Percentiles rank a stretch among this genome's conserved stretches.
Conservation (phyloP, 2,329 filamentous ascomycete genomes). For the Orbilia blumenaviensis region DNA sequence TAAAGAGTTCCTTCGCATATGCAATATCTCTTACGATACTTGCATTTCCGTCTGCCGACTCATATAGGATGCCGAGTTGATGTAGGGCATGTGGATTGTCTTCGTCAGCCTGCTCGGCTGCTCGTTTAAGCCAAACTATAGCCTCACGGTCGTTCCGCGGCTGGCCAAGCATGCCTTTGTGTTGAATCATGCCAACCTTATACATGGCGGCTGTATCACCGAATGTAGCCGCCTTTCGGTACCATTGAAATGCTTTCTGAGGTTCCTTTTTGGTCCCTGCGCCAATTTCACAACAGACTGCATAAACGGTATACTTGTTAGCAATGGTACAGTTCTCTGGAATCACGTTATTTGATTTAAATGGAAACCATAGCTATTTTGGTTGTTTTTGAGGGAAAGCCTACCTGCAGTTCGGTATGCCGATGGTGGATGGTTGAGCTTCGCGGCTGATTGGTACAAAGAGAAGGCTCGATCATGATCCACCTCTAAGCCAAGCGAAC, state of each 20-base stretch:
- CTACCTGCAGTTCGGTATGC: constrained; percentile 83
- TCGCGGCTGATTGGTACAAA: constrained; percentile 92
- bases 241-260: constrained; percentile 96
- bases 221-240: constrained; percentile 87
- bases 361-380: background rate
- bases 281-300: constrained; percentile 93
- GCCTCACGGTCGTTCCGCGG: constrained; percentile 83
- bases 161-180: constrained; percentile 94
- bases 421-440: constrained; percentile 82
- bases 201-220: constrained; percentile 97
- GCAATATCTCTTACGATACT: constrained; percentile 81
- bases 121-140: constrained; percentile 89
- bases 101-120: constrained; percentile 83
- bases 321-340: background rate
- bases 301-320: background rate
- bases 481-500: constrained; percentile 77
- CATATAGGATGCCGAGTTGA: constrained; percentile 76
- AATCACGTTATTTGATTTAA: background rate
- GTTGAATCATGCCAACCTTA: constrained; percentile 94
- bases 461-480: constrained; percentile 93
- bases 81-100: constrained; percentile 96
- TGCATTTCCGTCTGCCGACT: constrained; percentile 66
- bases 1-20: constrained; percentile 83
- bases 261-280: constrained; percentile 91
- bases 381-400: background rate